Evolutionary conservation across 352 stramenopile species (phyloP), one percentile per base, ranked within the genome.

Genomic region (Globisporangium orthogonon): DNA sequence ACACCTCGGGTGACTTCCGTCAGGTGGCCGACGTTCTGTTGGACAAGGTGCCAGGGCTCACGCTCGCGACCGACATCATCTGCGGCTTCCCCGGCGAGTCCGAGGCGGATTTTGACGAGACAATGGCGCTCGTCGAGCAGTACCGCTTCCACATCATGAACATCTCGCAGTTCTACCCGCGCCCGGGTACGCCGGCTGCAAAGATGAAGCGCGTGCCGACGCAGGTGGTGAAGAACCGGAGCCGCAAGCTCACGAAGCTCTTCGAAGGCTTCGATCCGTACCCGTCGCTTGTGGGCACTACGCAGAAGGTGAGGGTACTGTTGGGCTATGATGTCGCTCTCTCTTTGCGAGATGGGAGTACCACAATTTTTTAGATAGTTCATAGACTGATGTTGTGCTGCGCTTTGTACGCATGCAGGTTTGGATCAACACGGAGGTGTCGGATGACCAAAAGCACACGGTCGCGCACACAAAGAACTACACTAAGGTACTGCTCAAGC

Each of bases 111-210:
- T 97, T 96, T 60, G 73, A 91, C 40, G 70, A 91, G 61, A 97
- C 90, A 7, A 88, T 97, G 74, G 62, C 68, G 56, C 74, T 97
- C 9, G 75, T 96, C 15, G 71, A 86, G 46, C 78, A 94, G 40
- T 97, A 97, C 61, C 70, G 74, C 40, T 96, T 97, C 58, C 73
- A 89, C 60, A 91, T 97, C 57, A 86, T 95, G 66, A 97, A 97
- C 65, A 97, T 97, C 62, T 97, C 89, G 35, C 85, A 97, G 64
- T 97, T 97, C 57, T 97, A 97, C 66, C 87, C 90, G 39, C 84
- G 91, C 0, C 90, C 90, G 4, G 90, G 90, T 18, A 97, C 91
- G 9, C 87, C 89, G 0, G 91, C 90, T 5, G 91, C 91, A 6
- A 90, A 88, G 55, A 97, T 97, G 89, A 85, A 81, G 52, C 84